Conservation (phyloP, 306 rosid genomes). For the Malus orientalis region DNA sequence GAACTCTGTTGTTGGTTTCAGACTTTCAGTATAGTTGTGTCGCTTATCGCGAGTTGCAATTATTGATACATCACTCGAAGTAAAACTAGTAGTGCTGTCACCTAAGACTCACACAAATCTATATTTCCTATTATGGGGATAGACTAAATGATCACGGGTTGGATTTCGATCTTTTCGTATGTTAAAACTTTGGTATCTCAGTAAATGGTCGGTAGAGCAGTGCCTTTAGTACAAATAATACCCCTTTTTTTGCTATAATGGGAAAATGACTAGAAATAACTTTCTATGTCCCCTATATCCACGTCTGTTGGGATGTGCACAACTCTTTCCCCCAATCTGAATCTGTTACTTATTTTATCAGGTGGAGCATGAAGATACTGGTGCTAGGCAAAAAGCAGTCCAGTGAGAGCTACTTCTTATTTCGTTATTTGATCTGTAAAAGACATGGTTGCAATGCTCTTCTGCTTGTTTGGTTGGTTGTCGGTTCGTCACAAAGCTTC, state of each 20-base stretch:
- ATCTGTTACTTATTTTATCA: constrained; percentile 1
- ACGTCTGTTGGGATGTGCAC: neutral
- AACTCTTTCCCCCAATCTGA: neutral
- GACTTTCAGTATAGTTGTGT: neutral
- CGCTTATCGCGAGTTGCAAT: neutral
- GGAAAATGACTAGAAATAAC: neutral
- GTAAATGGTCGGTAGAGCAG: neutral
- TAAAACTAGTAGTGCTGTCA: neutral
- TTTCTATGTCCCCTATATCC: neutral
- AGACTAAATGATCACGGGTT: neutral
- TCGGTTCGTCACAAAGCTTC: neutral
- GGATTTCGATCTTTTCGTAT: neutral
- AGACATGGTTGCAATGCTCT: too few species aligned
- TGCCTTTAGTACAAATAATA: neutral
- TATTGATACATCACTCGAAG: neutral
- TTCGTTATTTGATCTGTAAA: too few species aligned
- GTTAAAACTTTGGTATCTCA: neutral
- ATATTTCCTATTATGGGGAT: neutral
- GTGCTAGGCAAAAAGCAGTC: constrained; percentile 35
- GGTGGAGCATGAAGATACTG: constrained; percentile 48
- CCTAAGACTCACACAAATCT: neutral
- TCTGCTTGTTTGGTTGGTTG: neutral
- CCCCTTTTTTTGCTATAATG: too few species aligned
- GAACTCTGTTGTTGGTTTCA: neutral
- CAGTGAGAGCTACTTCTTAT: neutral